phyloP scores from a whole-genome alignment of 208 protist species.

The Trypanosoma conorhini region DNA sequence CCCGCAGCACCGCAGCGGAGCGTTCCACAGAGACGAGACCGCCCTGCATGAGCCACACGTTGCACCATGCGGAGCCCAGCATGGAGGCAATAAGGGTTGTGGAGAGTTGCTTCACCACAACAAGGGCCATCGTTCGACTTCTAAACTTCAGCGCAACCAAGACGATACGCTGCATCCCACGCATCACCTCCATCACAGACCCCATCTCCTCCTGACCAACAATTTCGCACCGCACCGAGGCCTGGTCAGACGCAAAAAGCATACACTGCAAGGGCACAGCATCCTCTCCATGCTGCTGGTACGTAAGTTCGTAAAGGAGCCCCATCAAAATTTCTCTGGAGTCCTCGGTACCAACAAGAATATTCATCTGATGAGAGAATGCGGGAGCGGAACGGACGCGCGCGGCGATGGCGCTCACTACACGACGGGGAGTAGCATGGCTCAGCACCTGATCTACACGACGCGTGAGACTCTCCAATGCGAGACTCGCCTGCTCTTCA shows the following conservation, averaged over 20 bases:
- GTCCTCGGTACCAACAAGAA: constrained; percentile 29
- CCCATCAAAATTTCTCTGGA: constrained; percentile 6
- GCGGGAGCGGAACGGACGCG: constrained; percentile 32
- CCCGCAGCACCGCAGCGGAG: constrained; percentile 14
- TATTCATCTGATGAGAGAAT: constrained; percentile 40
- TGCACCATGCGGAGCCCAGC: constrained; percentile 11
- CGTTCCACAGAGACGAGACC: background rate
- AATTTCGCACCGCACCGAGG: constrained; percentile 37
- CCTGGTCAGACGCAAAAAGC: constrained; percentile 55
- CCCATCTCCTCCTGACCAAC: constrained; percentile 20
- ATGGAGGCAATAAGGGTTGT: constrained; percentile 28
- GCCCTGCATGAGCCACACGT: constrained; percentile 21
- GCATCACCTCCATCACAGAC: constrained; percentile 17
- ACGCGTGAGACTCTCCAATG: constrained; percentile 22
- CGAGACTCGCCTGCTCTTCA: constrained; percentile 27
- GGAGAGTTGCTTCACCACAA: constrained; percentile 28
- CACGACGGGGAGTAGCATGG: constrained; percentile 44
- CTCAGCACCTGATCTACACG: constrained; percentile 40
- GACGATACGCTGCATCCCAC: constrained; percentile 23
- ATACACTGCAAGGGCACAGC: constrained; percentile 44
- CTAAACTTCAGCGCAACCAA: constrained; percentile 26
- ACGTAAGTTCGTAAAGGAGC: constrained; percentile 14
- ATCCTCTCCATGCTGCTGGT: background rate
- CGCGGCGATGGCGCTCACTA: constrained; percentile 36
- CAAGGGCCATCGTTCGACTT: constrained; percentile 12